Evolutionary conservation across 2,329 filamentous ascomycete genomes (phyloP).

Genomic region (Cyphellophora europaea): DNA sequence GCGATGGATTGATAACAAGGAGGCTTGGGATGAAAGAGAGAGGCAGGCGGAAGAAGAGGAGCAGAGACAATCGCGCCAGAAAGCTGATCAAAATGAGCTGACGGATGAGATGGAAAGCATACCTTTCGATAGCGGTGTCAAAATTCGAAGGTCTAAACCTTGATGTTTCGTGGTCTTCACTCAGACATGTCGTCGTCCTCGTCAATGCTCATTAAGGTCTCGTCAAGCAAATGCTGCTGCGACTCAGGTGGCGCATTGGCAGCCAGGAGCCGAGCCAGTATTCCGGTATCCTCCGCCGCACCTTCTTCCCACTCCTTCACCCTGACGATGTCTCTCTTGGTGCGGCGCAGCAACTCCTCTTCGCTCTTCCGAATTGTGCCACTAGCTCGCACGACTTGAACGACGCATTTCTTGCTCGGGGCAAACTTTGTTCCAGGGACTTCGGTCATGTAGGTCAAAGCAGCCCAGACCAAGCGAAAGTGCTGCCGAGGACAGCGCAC

Average conservation of each 20-base stretch:
- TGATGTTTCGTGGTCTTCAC: conserved; percentile 23
- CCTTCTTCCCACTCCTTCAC: conserved; percentile 8
- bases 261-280: too few relatives aligned
- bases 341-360: conserved; percentile 74
- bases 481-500: conserved; percentile 72
- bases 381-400: conserved; percentile 76
- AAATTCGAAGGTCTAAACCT: conserved; percentile 38
- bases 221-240: too few relatives aligned
- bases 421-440: conserved; percentile 39
- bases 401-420: conserved; percentile 52
- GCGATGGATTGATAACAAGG: conserved; percentile 85
- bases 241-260: too few relatives aligned
- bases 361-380: conserved; percentile 90
- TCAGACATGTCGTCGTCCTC: conserved; percentile 38
- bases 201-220: too few relatives aligned
- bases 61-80: conserved; percentile 42
- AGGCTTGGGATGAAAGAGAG: conserved; percentile 77
- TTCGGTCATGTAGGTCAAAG: conserved; percentile 67
- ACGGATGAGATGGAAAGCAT: conserved; percentile 27
- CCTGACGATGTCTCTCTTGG: conserved; percentile 57
- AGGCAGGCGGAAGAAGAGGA: conserved; percentile 66
- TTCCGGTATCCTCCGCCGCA: too few relatives aligned
- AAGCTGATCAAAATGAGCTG: conserved; percentile 15
- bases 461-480: conserved; percentile 83
- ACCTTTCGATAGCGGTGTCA: conserved; percentile 56